Evolutionary conservation across 108 stramenopile genomes (phyloP), one percentile per base, ranked within the genome.

Genomic region (Mayamaea pseudoterrestris): DNA sequence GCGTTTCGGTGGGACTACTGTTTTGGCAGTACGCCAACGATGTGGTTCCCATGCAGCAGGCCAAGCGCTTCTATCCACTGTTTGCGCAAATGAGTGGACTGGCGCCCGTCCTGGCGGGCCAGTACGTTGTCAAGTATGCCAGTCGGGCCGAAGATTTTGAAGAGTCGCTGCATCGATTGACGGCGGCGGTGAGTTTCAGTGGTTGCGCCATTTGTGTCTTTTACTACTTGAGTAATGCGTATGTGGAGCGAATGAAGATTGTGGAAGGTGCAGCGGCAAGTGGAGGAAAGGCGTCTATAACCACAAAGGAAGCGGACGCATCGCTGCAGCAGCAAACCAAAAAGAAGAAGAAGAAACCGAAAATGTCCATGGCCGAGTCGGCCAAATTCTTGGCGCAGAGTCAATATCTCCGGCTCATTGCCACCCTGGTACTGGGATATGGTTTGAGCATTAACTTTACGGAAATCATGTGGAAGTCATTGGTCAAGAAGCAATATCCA

Each of bases 1-100:
- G 83, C 17, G 93, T 92, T 16, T 85, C 83, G 18, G 90, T 95
- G n/a, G 94, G 94, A n/a, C 74, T 97, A 16, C 63, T 97, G 24
- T 97, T 97, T 73, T 97, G 95, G 95, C 91, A 93, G 45, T 93
- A 83, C 66, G 95, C 95, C 50, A 97, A 97, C 63, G 90, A 93
- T 55, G 86, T 93, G 28, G 90, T 94, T 4, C 56, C 76, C 2
- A 81, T 97, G 40, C 64, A 74, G 12, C 91, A 96, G 61, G 93
- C 93, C 14, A 86, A 90, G 53, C 61, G 92, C 29, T 95, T 95
- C 65, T 95, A 95, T 51, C 94, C 93, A 6, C 70, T 95, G 41
- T 95, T 97, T 65, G 93, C 93, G 5, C 95, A 94, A 65, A 78
- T 97, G 82, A 83, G 86, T 50, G 88, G 90, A 30, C 41, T 94